Conservation (phyloP, 2,329 filamentous ascomycete genomes). For the Pseudocercospora crystallina region DNA sequence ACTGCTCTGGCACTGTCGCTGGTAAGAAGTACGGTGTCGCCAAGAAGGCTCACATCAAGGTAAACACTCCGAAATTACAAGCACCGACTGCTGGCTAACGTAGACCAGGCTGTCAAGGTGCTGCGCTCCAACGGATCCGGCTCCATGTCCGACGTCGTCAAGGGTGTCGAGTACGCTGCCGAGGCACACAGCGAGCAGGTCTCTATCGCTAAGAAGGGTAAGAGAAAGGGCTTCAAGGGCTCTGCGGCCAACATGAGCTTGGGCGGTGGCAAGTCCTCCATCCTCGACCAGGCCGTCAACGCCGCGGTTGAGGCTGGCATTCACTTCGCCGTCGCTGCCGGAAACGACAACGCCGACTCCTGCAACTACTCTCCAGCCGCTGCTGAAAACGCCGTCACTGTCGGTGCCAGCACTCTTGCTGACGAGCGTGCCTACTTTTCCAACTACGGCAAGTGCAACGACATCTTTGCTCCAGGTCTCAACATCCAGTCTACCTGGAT, state of each 20-base stretch:
- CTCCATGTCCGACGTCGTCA: slow-evolving; percentile 98
- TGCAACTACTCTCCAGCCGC: slow-evolving; percentile 99
- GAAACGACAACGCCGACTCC: slow-evolving; percentile 95
- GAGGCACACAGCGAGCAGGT: slow-evolving; percentile 74
- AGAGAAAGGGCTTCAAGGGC: slow-evolving; percentile 97
- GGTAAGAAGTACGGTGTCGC: slow-evolving; percentile 99
- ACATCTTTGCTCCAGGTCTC: slow-evolving; percentile 89
- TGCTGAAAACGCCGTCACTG: slow-evolving; percentile 86
- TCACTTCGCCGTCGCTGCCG: slow-evolving; percentile 96
- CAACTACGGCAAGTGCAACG: slow-evolving; percentile 99
- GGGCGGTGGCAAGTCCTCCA: slow-evolving; percentile 91
- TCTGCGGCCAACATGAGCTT: slow-evolving; percentile 99
- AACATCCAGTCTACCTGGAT: slow-evolving; percentile 99
- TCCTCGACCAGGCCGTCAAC: slow-evolving; percentile 89
- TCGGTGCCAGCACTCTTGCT: slow-evolving; percentile 88
- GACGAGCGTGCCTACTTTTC: slow-evolving; percentile 99
- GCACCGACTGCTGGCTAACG: too few species aligned
- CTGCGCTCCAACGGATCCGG: slow-evolving; percentile 95
- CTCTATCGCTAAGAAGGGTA: slow-evolving; percentile 76
- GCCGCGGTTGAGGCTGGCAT: slow-evolving; percentile 88
- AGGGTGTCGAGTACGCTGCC: slow-evolving; percentile 95
- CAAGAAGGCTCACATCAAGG: slow-evolving; percentile 93
- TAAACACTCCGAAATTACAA: too few species aligned
- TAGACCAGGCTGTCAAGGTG: slow-evolving; percentile 78
- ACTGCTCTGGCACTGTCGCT: slow-evolving; percentile 97